These are phyloP conservation scores for Paulownia fortunei DNA, from an alignment of 257 asterid species.

Conservation along the genomic window DNA sequence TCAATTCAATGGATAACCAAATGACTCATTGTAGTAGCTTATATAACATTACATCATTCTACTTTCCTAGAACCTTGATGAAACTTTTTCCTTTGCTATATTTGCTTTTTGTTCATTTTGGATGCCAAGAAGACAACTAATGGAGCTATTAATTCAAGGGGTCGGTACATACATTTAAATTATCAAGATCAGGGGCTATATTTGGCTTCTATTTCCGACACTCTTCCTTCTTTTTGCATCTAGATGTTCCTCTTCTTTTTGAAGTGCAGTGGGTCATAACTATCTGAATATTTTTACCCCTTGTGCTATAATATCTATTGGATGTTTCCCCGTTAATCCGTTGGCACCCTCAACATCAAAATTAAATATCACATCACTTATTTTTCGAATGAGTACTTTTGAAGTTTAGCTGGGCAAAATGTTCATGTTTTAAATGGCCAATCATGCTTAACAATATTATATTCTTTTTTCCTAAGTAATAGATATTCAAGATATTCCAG, in stretches of 20 bases:
- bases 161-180: not conserved
- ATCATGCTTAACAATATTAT: not conserved
- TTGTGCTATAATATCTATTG: not conserved
- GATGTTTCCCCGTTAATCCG: not conserved
- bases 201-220: not conserved
- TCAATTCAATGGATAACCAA: not conserved
- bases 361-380: not conserved
- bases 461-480: not conserved
- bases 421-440: not conserved
- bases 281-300: not conserved
- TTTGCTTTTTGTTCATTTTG: not conserved
- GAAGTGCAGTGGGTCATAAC: not conserved
- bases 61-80: slow-evolving; percentile 10
- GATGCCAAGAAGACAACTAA: not conserved
- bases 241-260: not conserved
- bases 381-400: not conserved
- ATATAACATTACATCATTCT: not conserved
- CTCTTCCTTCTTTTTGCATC: not conserved
- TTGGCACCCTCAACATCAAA: not conserved
- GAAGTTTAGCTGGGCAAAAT: not conserved
- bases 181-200: slow-evolving; percentile 5
- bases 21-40: slow-evolving; percentile 16
- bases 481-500: not conserved
- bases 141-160: not conserved
- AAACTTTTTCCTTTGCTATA: not conserved